Evolutionary conservation across 73 alveolate genomes (phyloP).

Genomic region (Halteria grandinella): DNA sequence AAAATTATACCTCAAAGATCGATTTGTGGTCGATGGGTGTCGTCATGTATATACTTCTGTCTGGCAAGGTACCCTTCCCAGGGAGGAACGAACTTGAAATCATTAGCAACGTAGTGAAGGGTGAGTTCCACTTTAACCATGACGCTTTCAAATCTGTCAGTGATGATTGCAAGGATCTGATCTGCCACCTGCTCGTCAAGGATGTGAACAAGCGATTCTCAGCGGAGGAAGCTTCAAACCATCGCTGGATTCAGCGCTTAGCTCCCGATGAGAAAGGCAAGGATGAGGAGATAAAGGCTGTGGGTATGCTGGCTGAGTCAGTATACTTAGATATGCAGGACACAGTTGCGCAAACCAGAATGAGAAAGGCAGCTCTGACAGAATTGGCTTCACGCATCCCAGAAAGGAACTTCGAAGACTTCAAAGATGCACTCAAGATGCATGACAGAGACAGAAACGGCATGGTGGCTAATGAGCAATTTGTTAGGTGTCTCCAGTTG

Average conservation of each 20-base stretch:
- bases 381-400: conserved; percentile 43
- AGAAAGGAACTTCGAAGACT: conserved; percentile 20
- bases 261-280: background rate
- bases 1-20: conserved; percentile 62
- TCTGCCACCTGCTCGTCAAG: conserved; percentile 74
- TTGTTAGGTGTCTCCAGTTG: conserved; percentile 3
- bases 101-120: conserved; percentile 69
- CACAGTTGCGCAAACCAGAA: background rate
- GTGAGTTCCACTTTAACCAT: conserved; percentile 77
- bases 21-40: conserved; percentile 84
- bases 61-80: conserved; percentile 87
- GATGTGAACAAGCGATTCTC: conserved; percentile 66
- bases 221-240: conserved; percentile 67
- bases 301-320: background rate
- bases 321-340: conserved; percentile 34
- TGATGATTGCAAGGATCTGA: conserved; percentile 83
- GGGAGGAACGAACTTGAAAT: conserved; percentile 84
- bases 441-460: conserved; percentile 24
- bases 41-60: conserved; percentile 76
- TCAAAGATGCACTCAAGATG: conserved; percentile 24
- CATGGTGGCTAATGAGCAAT: conserved; percentile 18
- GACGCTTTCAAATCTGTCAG: conserved; percentile 76
- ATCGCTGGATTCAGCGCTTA: conserved; percentile 56
- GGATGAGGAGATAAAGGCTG: conserved; percentile 3
- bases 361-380: conserved; percentile 30